phyloP scores from a whole-genome alignment of 2,329 filamentous ascomycete genomes.

The Malbranchea zuffiana region DNA sequence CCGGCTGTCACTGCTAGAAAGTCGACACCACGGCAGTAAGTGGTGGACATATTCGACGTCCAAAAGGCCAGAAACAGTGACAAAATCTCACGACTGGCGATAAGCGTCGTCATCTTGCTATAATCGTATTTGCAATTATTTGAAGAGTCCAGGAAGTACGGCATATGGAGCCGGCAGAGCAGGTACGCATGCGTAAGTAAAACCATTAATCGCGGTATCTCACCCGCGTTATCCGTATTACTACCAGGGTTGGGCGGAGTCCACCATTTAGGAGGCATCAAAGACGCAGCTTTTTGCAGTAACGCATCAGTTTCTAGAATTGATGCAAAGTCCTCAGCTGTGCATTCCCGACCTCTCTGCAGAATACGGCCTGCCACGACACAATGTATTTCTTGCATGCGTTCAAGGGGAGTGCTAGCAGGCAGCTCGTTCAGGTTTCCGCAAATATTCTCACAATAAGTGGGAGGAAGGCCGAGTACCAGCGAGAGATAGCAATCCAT shows the following conservation, averaged over 20 bases:
- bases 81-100: constrained; percentile 43
- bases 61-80: constrained; percentile 41
- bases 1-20: constrained; percentile 39
- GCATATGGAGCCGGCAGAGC: constrained; percentile 44
- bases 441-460: constrained; percentile 16
- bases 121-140: constrained; percentile 33
- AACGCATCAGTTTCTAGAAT: constrained; percentile 38
- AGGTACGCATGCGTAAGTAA: constrained; percentile 45
- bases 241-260: constrained; percentile 19
- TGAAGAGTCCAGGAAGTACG: constrained; percentile 40
- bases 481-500: constrained; percentile 32
- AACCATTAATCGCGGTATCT: constrained; percentile 32
- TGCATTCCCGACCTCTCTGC: no score
- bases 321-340: constrained; percentile 29
- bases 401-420: constrained; percentile 29
- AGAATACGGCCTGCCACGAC: constrained; percentile 38
- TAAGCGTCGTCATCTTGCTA: constrained; percentile 40
- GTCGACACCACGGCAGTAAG: constrained; percentile 41
- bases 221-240: constrained; percentile 19
- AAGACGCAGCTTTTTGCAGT: constrained; percentile 34
- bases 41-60: constrained; percentile 26
- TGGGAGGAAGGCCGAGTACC: constrained; percentile 33
- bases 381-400: constrained; percentile 38
- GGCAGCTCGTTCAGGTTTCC: constrained; percentile 21
- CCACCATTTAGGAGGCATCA: constrained; percentile 43